These are phyloP conservation scores for Phytophthora meadii DNA, from an alignment of 352 stramenopile species.

Conservation along the genomic window DNA sequence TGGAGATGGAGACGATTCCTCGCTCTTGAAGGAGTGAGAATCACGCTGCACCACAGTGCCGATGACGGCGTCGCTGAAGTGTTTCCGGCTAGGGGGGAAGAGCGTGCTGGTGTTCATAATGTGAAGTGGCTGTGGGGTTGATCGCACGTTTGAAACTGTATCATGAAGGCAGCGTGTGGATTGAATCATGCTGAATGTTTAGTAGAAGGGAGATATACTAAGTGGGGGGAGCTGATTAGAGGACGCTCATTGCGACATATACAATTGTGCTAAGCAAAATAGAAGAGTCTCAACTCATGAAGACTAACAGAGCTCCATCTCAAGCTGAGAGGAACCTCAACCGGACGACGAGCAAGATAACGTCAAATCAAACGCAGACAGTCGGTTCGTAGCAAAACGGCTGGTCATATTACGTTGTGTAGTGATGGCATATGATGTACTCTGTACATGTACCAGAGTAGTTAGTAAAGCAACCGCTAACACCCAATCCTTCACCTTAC, in stretches of 20 bases:
- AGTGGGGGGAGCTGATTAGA: too few species aligned
- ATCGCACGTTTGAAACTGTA: slow-evolving; percentile 11
- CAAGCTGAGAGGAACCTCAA: too few species aligned
- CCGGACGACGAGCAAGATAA: not conserved
- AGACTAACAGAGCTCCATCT: too few species aligned
- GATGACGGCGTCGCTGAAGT: slow-evolving; percentile 13
- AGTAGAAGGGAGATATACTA: not conserved
- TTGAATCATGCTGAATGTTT: not conserved
- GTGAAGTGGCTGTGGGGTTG: not conserved
- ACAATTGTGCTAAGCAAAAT: not conserved
- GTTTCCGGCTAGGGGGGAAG: slow-evolving; percentile 5
- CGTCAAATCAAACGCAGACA: slow-evolving; percentile 3
- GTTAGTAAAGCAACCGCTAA: too few species aligned
- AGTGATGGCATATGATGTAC: too few species aligned
- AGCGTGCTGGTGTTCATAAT: slow-evolving; percentile 12
- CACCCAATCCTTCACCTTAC: too few species aligned
- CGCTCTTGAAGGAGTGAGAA: not conserved
- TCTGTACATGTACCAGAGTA: too few species aligned
- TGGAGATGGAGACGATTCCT: not conserved
- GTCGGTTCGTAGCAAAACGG: too few species aligned
- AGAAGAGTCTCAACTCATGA: not conserved
- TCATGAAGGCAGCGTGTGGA: too few species aligned
- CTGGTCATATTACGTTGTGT: too few species aligned
- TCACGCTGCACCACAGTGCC: slow-evolving; percentile 1
- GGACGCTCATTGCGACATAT: slow-evolving; percentile 6